phyloP scores from a whole-genome alignment of 2,329 filamentous ascomycete genomes.

The Verticillium isaacii region DNA sequence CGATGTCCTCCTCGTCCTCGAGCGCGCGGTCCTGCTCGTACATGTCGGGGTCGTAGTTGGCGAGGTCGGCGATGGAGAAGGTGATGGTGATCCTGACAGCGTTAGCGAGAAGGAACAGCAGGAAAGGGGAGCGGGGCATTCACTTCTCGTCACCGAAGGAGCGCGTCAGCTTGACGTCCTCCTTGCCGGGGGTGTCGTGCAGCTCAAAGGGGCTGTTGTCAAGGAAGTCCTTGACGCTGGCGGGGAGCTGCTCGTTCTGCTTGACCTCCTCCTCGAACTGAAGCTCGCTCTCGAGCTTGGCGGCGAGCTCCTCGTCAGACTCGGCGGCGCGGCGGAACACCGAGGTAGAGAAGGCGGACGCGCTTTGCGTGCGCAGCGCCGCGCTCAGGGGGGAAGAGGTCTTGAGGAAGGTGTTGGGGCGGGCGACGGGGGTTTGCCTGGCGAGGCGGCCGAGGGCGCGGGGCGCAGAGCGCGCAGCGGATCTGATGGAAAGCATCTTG shows the following conservation, averaged over 20 bases:
- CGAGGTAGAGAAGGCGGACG: conserved; percentile 45
- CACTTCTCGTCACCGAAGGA: conserved; percentile 86
- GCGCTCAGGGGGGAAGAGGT: conserved; percentile 33
- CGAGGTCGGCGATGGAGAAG: conserved; percentile 81
- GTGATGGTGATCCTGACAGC: conserved; percentile 65
- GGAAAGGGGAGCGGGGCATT: conserved; percentile 23
- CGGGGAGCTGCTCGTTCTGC: conserved; percentile 64
- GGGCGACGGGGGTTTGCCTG: conserved; percentile 42
- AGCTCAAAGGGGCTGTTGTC: conserved; percentile 82
- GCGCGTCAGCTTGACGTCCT: conserved; percentile 82
- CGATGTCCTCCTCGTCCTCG: conserved; percentile 46
- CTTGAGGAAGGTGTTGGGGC: conserved; percentile 44
- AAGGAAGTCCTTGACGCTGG: conserved; percentile 81
- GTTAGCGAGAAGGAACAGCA: conserved; percentile 13
- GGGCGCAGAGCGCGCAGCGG: conserved; percentile 61
- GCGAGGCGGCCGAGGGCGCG: conserved; percentile 56
- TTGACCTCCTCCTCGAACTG: conserved; percentile 79
- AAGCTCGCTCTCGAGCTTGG: conserved; percentile 82
- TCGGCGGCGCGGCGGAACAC: conserved; percentile 38
- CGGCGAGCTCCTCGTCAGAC: conserved; percentile 73
- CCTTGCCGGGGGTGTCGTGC: conserved; percentile 74
- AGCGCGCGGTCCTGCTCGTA: conserved; percentile 52
- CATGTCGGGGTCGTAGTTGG: conserved; percentile 57
- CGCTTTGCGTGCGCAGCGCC: conserved; percentile 29
- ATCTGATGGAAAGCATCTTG: conserved; percentile 67